Evolutionary conservation across 2,329 filamentous ascomycete genomes (phyloP).

Genomic region (Dothideomycetidae sp.): DNA sequence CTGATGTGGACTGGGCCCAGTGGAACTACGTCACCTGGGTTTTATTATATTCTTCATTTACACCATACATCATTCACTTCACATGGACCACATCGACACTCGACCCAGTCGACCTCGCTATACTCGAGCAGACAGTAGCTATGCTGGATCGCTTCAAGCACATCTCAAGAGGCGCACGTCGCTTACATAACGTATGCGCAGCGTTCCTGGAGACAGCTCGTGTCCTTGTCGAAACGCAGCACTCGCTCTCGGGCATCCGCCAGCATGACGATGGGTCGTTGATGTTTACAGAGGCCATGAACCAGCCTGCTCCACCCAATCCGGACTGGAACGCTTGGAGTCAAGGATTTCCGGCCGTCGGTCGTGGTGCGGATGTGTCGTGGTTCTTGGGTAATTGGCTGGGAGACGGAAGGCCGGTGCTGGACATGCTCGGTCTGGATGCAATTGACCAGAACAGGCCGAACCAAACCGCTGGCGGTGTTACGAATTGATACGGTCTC

Average conservation of each 20-base stretch:
- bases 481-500: too few species aligned
- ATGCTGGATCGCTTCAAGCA: conserved; percentile 10
- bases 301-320: neutral
- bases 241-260: conserved; percentile 11
- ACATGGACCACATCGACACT: conserved; percentile 12
- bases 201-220: conserved; percentile 11
- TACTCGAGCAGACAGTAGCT: conserved; percentile 11
- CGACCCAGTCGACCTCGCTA: conserved; percentile 5
- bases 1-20: neutral
- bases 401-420: conserved; percentile 2
- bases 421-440: conserved; percentile 8
- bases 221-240: conserved; percentile 11
- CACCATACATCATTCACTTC: conserved; percentile 12
- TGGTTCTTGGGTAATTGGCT: conserved; percentile 8
- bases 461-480: too few species aligned
- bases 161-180: conserved; percentile 9
- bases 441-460: conserved; percentile 1
- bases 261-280: conserved; percentile 12
- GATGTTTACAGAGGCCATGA: conserved; percentile 3
- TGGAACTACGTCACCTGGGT: conserved; percentile 13
- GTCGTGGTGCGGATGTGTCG: conserved; percentile 5
- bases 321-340: conserved; percentile 6
- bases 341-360: conserved; percentile 1
- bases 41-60: conserved; percentile 12
- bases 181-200: conserved; percentile 12